Percentiles rank a stretch among this genome's conserved stretches.
phyloP scores from a whole-genome alignment of 1,284 basidiomycete species.

The Marasmius tenuissimus region DNA sequence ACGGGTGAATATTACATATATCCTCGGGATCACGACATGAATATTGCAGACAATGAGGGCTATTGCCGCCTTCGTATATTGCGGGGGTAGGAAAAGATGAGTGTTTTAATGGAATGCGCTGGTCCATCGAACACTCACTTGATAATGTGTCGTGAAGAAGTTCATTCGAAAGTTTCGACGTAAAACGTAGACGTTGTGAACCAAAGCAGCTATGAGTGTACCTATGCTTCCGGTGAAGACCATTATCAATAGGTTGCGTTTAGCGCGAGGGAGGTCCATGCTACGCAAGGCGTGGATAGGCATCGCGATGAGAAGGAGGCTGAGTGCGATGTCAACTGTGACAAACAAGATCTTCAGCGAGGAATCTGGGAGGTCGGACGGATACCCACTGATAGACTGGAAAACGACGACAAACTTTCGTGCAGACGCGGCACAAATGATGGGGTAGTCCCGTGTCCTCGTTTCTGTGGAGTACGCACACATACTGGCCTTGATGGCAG shows the following conservation, averaged over 20 bases:
- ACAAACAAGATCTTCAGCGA: not conserved
- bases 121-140: not conserved
- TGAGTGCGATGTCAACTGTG: constrained; percentile 14
- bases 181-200: not conserved
- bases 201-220: not conserved
- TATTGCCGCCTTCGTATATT: not conserved
- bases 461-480: constrained; percentile 5
- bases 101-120: not conserved
- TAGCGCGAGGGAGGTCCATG: not conserved
- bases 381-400: not conserved
- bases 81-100: not conserved
- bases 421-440: not conserved
- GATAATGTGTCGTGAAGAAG: not conserved
- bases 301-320: constrained; percentile 16
- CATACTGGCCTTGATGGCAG: constrained; percentile 18
- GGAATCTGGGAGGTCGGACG: not conserved
- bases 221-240: not conserved
- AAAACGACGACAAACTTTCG: not conserved
- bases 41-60: not conserved
- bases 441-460: not conserved
- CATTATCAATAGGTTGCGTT: not conserved
- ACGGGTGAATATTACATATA: not conserved
- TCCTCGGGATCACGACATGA: not conserved
- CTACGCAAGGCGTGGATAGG: constrained; percentile 2
- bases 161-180: not conserved